Percentiles rank a stretch among this genome's conserved stretches.
These are phyloP conservation scores for Jatropha curcas DNA, from an alignment of 345 rosid species.

Conservation along the genomic window DNA sequence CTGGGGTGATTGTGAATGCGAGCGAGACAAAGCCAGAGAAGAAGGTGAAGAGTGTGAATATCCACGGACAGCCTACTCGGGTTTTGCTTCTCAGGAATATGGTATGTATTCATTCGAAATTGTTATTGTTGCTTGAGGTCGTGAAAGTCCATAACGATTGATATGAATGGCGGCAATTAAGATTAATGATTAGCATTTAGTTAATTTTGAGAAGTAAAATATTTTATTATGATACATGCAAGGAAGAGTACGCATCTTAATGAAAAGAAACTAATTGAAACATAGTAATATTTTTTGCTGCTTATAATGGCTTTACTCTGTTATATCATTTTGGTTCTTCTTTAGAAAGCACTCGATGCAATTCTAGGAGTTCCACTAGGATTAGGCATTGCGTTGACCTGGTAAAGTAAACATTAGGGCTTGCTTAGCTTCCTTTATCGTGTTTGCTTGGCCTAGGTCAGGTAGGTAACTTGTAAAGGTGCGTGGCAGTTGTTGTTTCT, in stretches of 20 bases:
- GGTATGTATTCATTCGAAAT: slow-evolving; percentile 40
- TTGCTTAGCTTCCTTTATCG: not conserved
- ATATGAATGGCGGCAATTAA: too few species aligned
- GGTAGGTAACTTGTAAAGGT: not conserved
- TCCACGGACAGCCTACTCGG: slow-evolving; percentile 81
- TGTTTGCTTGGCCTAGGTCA: not conserved
- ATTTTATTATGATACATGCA: not conserved
- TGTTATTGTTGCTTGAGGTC: slow-evolving; percentile 1
- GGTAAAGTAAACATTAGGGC: not conserved
- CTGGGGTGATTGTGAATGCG: slow-evolving; percentile 96
- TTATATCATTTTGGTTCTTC: not conserved
- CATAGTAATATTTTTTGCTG: not conserved
- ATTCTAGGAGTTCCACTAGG: not conserved
- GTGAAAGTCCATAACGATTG: not conserved
- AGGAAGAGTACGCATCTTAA: not conserved
- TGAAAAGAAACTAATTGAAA: not conserved
- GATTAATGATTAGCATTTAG: not conserved
- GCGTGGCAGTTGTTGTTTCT: not conserved
- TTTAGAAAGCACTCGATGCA: not conserved
- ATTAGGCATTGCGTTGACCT: not conserved
- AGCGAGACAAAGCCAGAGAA: slow-evolving; percentile 75
- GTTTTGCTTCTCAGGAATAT: slow-evolving; percentile 89
- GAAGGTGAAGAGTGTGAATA: slow-evolving; percentile 86
- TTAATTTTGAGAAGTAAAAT: not conserved
- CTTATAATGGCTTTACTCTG: not conserved